Evolutionary conservation across 2,329 filamentous ascomycete genomes (phyloP).

Genomic region (Claviceps digitariae): DNA sequence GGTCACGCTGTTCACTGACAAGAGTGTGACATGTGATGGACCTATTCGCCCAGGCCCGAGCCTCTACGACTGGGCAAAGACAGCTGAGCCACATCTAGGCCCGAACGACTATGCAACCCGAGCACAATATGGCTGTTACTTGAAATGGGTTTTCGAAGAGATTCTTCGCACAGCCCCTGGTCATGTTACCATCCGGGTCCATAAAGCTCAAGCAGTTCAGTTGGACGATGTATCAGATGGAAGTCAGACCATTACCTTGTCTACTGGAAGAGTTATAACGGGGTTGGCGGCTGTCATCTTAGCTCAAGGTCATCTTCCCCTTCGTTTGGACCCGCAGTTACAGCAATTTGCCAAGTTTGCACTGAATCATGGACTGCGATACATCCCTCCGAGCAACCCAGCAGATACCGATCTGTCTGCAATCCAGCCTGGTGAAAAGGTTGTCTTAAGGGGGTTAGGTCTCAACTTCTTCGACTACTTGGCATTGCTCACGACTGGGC

Average conservation of each 20-base stretch:
- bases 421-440: background rate
- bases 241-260: constrained; percentile 2
- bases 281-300: constrained; percentile 1
- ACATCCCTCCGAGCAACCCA: constrained; percentile 2
- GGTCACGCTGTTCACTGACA: constrained; percentile 4
- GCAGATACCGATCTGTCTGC: constrained; percentile 3
- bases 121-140: constrained; percentile 3
- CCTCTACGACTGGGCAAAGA: constrained; percentile 4
- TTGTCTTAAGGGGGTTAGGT: constrained; percentile 1
- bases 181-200: background rate
- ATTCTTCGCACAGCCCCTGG: constrained; percentile 1
- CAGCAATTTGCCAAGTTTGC: background rate
- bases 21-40: constrained; percentile 3
- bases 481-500: background rate
- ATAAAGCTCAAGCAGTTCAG: background rate
- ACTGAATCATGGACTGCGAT: background rate
- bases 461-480: constrained; percentile 7
- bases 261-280: background rate
- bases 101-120: constrained; percentile 4
- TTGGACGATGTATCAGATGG: constrained; percentile 1
- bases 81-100: background rate
- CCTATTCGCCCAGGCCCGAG: constrained; percentile 4
- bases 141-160: constrained; percentile 4
- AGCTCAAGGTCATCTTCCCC: constrained; percentile 3
- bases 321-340: background rate